These are phyloP conservation scores for Exophiala bonariae DNA, from an alignment of 2,329 filamentous ascomycete genomes.

Conservation along the genomic window DNA sequence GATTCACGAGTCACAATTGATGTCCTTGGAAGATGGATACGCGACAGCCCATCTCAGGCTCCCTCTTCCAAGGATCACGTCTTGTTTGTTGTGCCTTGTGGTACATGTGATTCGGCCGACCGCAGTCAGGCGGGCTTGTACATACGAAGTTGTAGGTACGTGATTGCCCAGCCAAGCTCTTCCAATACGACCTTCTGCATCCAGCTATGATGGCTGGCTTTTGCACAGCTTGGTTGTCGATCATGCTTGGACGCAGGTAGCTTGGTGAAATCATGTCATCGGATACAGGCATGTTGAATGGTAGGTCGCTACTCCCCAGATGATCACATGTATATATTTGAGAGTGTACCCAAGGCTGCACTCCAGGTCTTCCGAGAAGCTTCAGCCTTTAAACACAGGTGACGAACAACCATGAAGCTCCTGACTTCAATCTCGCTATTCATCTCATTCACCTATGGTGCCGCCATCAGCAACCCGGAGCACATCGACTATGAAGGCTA, in stretches of 20 bases:
- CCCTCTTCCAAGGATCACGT: neutral
- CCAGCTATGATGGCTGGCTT: too few relatives aligned
- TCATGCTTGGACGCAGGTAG: too few relatives aligned
- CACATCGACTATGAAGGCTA: constrained; percentile 25
- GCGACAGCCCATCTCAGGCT: neutral
- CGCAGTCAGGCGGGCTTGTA: too few relatives aligned
- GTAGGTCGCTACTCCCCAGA: too few relatives aligned
- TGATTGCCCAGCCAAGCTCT: too few relatives aligned
- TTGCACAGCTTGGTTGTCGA: too few relatives aligned
- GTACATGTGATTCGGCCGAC: neutral
- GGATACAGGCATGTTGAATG: too few relatives aligned
- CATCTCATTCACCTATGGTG: neutral
- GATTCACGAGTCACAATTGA: neutral
- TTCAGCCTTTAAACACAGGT: neutral
- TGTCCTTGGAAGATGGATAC: neutral
- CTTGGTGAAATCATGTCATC: too few relatives aligned
- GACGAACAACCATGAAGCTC: neutral
- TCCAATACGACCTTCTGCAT: too few relatives aligned
- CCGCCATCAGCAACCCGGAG: neutral
- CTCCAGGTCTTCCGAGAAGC: neutral
- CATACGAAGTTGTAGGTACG: too few relatives aligned
- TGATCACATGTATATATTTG: neutral
- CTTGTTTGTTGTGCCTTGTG: neutral
- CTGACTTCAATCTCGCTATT: neutral
- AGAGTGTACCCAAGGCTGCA: neutral